Evolutionary conservation across 257 asterid genomes (phyloP), one percentile per base, ranked within the genome.

Genomic region (Leonotis leonurus): DNA sequence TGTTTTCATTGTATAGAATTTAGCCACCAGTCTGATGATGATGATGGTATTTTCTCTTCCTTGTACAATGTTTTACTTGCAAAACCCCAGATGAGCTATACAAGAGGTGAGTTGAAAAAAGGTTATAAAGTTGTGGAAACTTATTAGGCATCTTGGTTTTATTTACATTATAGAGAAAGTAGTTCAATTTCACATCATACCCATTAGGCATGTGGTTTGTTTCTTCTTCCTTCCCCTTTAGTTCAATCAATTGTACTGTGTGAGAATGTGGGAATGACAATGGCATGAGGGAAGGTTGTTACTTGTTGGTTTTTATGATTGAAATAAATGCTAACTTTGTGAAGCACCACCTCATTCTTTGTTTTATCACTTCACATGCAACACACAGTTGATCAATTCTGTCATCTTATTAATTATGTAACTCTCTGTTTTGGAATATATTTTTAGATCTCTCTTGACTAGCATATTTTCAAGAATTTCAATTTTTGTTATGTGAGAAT

Each of bases 321-420:
- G 12, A 55, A 52, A 65, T 66, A 44, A 66, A 60, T 72, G 73
- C 73, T n/a, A 17, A 60, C 72, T n/a, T n/a, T n/a, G n/a, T n/a
- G n/a, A n/a, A n/a, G n/a, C n/a, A n/a, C n/a, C n/a, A n/a, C n/a
- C n/a, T n/a, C n/a, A n/a, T 51, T 49, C 33, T 32, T 39, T 39
- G 46, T 46, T 62, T 46, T 37, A 33, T 32, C 24, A 10, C 53
- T 5, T 50, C 56, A 40, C 70, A 2, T 6, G n/a, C n/a, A n/a
- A 51, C 58, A 30, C 66, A 24, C 57, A 18, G 56, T 62, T 62
- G 67, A 62, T 46, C 17, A 62, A n/a, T 35, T 63, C 35, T 46
- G 32, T 25, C 48, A 33, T 18, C 29, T 49, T 27, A 8, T 41
- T 21, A 33, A 49, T 33, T 35, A 14, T 24, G 16, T 45, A 3